Base-by-base conservation (phyloP, 805 yeast species). In the Cyberlindnera samutprakarnensis region DNA sequence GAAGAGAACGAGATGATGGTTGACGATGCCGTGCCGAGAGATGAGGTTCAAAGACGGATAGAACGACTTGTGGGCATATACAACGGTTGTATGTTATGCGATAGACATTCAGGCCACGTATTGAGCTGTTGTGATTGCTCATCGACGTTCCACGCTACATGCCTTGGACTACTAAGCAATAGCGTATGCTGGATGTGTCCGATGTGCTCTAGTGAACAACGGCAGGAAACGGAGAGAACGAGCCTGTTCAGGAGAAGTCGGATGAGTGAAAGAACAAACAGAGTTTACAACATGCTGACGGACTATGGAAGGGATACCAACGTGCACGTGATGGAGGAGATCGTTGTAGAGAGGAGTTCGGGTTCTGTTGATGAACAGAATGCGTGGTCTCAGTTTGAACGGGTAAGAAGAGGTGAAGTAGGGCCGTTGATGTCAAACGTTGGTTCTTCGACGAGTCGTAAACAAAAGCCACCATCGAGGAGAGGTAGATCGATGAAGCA, bases 121-220 rank as follows among this genome's bases (percentile, higher is more conserved):
- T 30, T 45, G 6, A 31, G 40, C n/a, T 51, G 56, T 37, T 39
- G 47, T n/a, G 38, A 42, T 5, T 67, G 72, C 34, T 59, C 61
- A 3, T 53, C 64, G 4, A 43, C 50, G 3, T 67, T 65, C 44
- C 75, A 69, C 41, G 47, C 43, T 14, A 27, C 37, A 6, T 69
- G 75, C 37, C 48, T 69, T 13, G 70, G 68, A 3, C 25, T 56
- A 2, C 28, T 39, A 1, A 43, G 36, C 24, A 27, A 26, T 5
- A n/a, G n/a, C n/a, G 46, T 34, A 5, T 50, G 38, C 12, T 69
- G 75, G 75, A 51, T 51, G 36, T 70, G 77, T 44, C 75, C 75
- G n/a, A 58, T 67, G 38, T 70, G 77, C 43, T 72, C 66, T 35
- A 47, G 51, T 33, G 55, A 52, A 20, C 73, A 68, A 46, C 64